Conservation (phyloP, 2,329 filamentous ascomycete species). For the Xylaria sp. region DNA sequence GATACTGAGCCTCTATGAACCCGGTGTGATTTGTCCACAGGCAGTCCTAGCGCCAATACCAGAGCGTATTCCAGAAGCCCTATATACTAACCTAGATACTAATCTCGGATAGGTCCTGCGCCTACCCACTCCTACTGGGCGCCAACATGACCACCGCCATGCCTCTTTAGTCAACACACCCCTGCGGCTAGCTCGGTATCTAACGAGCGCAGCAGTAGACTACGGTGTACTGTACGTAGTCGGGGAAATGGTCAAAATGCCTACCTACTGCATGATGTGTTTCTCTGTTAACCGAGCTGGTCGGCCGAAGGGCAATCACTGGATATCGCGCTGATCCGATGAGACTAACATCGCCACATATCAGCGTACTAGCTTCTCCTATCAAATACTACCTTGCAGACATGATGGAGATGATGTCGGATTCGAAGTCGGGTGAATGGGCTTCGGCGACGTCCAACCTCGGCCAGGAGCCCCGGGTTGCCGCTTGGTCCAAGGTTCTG, state of each 20-base stretch:
- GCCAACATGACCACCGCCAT: neutral
- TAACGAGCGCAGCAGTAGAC: no score
- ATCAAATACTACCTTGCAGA: neutral
- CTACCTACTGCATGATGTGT: neutral
- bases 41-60: neutral
- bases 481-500: conserved; percentile 3
- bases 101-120: neutral
- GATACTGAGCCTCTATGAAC: neutral
- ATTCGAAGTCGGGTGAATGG: conserved; percentile 16
- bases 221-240: no score
- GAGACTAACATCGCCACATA: neutral
- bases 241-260: neutral
- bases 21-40: neutral
- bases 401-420: conserved; percentile 2
- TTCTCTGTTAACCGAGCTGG: conserved; percentile 6
- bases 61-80: neutral
- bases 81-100: no score
- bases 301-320: conserved; percentile 14
- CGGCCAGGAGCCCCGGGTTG: conserved; percentile 4
- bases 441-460: conserved; percentile 12
- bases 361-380: neutral
- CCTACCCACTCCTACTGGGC: neutral
- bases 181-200: neutral
- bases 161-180: neutral
- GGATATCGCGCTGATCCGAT: neutral